Conservation (phyloP, 2,329 filamentous ascomycete species). For the Metarhizium brunneum region DNA sequence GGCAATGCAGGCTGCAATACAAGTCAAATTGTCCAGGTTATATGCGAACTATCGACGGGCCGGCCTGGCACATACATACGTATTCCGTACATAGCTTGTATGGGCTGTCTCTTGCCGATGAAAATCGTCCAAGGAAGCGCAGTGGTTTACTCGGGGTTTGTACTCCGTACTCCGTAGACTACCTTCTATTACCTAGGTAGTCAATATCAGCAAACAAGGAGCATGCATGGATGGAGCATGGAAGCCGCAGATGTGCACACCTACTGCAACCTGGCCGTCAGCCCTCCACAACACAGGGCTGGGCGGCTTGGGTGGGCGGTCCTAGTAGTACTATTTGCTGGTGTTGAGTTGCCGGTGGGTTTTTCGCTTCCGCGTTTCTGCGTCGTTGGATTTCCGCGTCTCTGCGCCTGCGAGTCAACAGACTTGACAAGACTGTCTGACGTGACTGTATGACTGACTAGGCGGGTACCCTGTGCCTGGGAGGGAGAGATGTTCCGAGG, state of each 20-base stretch:
- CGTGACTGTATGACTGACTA: not conserved
- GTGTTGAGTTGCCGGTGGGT: not conserved
- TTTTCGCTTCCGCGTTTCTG: constrained; percentile 3
- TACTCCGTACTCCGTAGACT: no score
- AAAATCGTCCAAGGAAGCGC: not conserved
- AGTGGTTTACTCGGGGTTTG: not conserved
- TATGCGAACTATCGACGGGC: not conserved
- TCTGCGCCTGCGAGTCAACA: not conserved
- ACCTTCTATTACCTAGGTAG: not conserved
- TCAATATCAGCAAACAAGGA: not conserved
- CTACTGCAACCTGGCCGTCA: not conserved
- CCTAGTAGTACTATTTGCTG: not conserved
- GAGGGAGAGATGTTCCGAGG: not conserved
- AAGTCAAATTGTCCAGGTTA: not conserved
- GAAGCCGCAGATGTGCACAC: not conserved
- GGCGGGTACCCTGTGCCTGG: no score
- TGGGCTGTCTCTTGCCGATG: not conserved
- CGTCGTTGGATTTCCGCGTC: not conserved
- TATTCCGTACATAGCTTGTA: not conserved
- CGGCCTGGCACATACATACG: no score
- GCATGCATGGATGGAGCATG: not conserved
- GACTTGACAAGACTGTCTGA: not conserved
- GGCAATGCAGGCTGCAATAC: not conserved
- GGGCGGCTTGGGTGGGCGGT: not conserved
- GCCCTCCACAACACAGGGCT: constrained; percentile 2